phyloP scores from a whole-genome alignment of 2,329 filamentous ascomycete genomes.

The Mollisiaceae sp. region DNA sequence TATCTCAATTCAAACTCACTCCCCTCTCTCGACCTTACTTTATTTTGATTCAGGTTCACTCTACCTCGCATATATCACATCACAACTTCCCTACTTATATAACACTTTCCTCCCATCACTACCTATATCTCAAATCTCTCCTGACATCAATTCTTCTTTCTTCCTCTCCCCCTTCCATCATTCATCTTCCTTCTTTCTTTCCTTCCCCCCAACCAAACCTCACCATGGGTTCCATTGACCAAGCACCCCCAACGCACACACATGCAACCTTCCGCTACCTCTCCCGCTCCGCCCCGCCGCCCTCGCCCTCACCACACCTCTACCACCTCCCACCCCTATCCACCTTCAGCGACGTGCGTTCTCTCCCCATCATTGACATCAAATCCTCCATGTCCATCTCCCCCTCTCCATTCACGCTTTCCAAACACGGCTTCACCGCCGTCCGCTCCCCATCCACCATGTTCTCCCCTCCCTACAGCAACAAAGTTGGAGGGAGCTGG shows the following conservation, averaged over 20 bases:
- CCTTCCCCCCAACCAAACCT: too few species aligned
- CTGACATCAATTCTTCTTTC: too few species aligned
- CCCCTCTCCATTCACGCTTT: slow-evolving; percentile 16
- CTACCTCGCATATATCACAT: too few species aligned
- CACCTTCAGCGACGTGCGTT: slow-evolving; percentile 16
- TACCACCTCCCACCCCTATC: slow-evolving; percentile 23
- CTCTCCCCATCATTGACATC: slow-evolving; percentile 12
- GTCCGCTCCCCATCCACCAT: slow-evolving; percentile 30
- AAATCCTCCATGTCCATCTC: slow-evolving; percentile 2
- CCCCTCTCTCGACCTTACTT: too few species aligned
- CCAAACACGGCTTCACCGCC: slow-evolving; percentile 32
- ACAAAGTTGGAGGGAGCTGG: slow-evolving; percentile 25
- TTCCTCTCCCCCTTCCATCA: too few species aligned
- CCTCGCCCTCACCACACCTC: slow-evolving; percentile 12
- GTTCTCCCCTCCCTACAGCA: slow-evolving; percentile 33
- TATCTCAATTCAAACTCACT: not conserved
- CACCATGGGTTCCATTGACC: not conserved
- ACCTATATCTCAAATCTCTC: too few species aligned
- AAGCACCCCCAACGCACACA: slow-evolving; percentile 3
- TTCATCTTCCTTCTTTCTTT: not conserved
- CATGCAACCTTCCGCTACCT: slow-evolving; percentile 19
- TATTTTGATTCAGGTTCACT: too few species aligned
- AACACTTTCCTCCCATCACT: too few species aligned
- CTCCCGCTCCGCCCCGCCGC: not conserved
- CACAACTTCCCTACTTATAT: too few species aligned